Percentiles rank a stretch among this genome's conserved stretches.
Evolutionary conservation across 139 green algal species (phyloP).

Genomic region (Auxenochlorella pyrenoidosa): DNA sequence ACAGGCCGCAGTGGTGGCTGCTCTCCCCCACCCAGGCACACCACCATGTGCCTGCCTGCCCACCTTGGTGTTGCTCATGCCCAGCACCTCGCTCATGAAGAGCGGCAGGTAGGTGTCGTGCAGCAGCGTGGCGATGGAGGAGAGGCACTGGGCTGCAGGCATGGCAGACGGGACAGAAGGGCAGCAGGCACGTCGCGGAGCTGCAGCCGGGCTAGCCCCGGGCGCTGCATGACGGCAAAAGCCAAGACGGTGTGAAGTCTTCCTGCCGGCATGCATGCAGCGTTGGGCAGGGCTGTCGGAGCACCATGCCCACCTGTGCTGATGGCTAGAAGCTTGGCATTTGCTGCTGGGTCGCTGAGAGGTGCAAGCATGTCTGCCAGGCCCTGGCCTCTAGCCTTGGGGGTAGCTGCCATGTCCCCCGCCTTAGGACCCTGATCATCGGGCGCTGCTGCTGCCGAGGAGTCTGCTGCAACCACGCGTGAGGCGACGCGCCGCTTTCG

Average conservation of each 20-base stretch:
- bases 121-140: constrained; percentile 86
- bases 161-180: neutral
- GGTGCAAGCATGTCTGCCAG: constrained; percentile 24
- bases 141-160: constrained; percentile 74
- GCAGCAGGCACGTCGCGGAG: neutral
- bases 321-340: constrained; percentile 67
- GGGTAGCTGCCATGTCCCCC: too few species aligned
- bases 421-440: too few species aligned
- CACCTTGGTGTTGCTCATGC: constrained; percentile 68
- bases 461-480: too few species aligned
- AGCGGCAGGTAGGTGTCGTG: constrained; percentile 91
- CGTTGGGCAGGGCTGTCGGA: too few species aligned
- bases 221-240: too few species aligned
- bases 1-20: neutral
- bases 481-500: too few species aligned
- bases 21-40: neutral
- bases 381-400: neutral
- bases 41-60: neutral
- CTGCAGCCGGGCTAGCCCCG: neutral
- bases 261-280: too few species aligned
- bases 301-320: constrained; percentile 22
- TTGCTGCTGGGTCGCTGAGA: constrained; percentile 67
- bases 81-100: constrained; percentile 85
- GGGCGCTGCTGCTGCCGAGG: too few species aligned
- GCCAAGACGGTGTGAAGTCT: too few species aligned